Evolutionary conservation across 2,329 filamentous ascomycete genomes (phyloP).

Genomic region (Sclerotinia sclerotiorum): DNA sequence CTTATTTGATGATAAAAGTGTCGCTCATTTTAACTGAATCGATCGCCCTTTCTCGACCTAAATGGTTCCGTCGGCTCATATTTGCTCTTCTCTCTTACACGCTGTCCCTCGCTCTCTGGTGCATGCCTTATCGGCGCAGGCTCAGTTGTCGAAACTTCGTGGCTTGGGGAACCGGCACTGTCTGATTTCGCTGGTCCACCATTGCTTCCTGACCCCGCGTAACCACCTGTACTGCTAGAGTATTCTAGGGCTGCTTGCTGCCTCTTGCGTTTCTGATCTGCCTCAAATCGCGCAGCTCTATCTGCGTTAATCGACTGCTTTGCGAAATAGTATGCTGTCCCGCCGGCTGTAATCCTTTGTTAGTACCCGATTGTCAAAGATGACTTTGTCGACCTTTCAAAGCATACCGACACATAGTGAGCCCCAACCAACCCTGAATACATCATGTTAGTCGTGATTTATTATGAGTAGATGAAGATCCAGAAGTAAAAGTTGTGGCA

Average conservation of each 20-base stretch:
- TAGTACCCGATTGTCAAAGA: slow-evolving; percentile 23
- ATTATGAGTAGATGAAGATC: slow-evolving; percentile 20
- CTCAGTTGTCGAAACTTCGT: slow-evolving; percentile 65
- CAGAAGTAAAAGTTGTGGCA: slow-evolving; percentile 27
- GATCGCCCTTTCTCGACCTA: slow-evolving; percentile 77
- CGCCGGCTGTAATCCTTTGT: slow-evolving; percentile 62
- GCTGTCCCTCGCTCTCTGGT: slow-evolving; percentile 66
- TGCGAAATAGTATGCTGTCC: slow-evolving; percentile 91
- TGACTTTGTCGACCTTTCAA: neutral
- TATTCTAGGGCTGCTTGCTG: slow-evolving; percentile 57
- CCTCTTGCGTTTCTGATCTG: slow-evolving; percentile 59
- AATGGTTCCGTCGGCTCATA: slow-evolving; percentile 81
- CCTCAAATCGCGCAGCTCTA: slow-evolving; percentile 68
- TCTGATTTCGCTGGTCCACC: slow-evolving; percentile 58
- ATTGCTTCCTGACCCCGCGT: slow-evolving; percentile 42
- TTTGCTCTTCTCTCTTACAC: slow-evolving; percentile 76
- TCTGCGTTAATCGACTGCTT: slow-evolving; percentile 94
- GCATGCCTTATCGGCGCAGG: slow-evolving; percentile 85
- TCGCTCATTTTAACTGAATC: slow-evolving; percentile 61
- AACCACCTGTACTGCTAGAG: slow-evolving; percentile 39
- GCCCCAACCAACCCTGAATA: slow-evolving; percentile 81
- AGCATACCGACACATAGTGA: slow-evolving; percentile 76
- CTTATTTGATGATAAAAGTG: neutral
- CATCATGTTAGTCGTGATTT: slow-evolving; percentile 30
- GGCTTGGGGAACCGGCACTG: slow-evolving; percentile 61